Percentiles rank a stretch among this genome's conserved stretches.
Evolutionary conservation across 2,329 filamentous ascomycete species (phyloP).

Genomic region (Trichoderma atroviride): DNA sequence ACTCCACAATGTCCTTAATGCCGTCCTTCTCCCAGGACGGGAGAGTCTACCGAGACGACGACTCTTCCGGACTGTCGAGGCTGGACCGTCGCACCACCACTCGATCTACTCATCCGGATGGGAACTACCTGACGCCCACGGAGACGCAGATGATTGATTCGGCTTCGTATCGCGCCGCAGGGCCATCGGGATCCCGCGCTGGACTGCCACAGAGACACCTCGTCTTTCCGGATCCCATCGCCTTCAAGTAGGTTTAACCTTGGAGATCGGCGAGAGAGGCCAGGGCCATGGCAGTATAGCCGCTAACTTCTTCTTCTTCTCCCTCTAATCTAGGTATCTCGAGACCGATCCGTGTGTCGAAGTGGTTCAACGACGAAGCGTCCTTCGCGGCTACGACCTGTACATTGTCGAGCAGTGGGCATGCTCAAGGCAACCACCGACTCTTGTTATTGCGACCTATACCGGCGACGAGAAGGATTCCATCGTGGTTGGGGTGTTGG

Average conservation of each 20-base stretch:
- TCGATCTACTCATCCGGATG: conserved; percentile 33
- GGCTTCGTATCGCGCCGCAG: neutral
- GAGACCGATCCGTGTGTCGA: conserved; percentile 79
- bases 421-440: conserved; percentile 86
- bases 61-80: conserved; percentile 31
- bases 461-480: conserved; percentile 82
- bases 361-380: conserved; percentile 71
- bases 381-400: conserved; percentile 82
- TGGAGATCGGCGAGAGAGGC: neutral
- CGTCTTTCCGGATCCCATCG: conserved; percentile 62
- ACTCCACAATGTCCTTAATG: conserved; percentile 46
- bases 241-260: conserved; percentile 51
- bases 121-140: conserved; percentile 26
- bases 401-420: conserved; percentile 98
- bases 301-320: neutral
- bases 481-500: conserved; percentile 78
- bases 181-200: conserved; percentile 25
- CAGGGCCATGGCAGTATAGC: neutral
- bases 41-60: conserved; percentile 36
- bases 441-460: conserved; percentile 88
- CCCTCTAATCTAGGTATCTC: conserved; percentile 61
- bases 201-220: conserved; percentile 48
- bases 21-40: conserved; percentile 40
- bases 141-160: conserved; percentile 30
- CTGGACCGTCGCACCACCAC: conserved; percentile 31